Conservation (phyloP, 257 asterid species). For the Petunia secreta region DNA sequence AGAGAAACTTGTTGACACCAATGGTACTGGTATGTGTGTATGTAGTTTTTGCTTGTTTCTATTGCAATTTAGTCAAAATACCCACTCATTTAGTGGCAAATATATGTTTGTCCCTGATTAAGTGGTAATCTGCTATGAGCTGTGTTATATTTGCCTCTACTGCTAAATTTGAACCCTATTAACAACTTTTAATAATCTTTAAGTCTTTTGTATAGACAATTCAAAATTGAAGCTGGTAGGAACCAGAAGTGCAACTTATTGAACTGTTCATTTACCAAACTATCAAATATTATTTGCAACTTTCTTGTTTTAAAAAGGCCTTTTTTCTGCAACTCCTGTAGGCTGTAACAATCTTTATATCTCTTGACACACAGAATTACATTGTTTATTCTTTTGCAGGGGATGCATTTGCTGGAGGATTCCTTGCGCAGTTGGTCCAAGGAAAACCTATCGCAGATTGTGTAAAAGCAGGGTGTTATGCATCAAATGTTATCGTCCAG, state of each 20-base stretch:
- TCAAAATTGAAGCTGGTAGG: not conserved
- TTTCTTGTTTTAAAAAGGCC: not conserved
- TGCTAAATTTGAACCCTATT: not conserved
- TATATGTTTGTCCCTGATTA: not conserved
- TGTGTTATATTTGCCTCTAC: not conserved
- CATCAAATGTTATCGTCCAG: slow-evolving; percentile 82
- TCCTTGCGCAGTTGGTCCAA: slow-evolving; percentile 70
- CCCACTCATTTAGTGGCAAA: not conserved
- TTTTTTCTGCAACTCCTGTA: too few species aligned
- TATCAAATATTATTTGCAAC: not conserved
- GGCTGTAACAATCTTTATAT: too few species aligned
- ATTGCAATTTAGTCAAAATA: not conserved
- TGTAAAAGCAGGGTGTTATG: slow-evolving; percentile 76
- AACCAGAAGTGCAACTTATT: not conserved
- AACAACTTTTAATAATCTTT: not conserved
- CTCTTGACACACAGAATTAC: not conserved
- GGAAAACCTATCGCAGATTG: slow-evolving; percentile 76
- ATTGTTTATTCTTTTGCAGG: slow-evolving; percentile 41
- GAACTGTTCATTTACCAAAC: not conserved
- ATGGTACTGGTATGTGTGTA: slow-evolving; percentile 58
- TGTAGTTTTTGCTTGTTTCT: not conserved
- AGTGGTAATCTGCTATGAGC: not conserved
- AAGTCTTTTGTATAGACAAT: not conserved
- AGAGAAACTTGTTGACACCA: slow-evolving; percentile 96
- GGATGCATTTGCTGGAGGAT: slow-evolving; percentile 90